A percentile compares a stretch with the other conserved stretches of the same genome.
phyloP scores from a whole-genome alignment of 768 basidiomycete genomes.

The Floccularia luteovirens region DNA sequence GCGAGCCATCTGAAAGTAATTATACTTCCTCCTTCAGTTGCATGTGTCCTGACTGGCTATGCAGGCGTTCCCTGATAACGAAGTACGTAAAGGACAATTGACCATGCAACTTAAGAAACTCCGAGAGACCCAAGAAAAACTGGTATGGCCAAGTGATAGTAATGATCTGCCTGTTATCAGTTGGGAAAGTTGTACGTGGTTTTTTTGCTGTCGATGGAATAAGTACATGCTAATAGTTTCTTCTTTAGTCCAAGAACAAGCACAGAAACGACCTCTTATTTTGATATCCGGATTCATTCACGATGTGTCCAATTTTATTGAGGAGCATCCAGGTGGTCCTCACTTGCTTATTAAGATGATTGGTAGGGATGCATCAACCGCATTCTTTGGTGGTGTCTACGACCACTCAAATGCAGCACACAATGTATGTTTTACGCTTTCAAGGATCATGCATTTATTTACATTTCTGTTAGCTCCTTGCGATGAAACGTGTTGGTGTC shows the following conservation, averaged over 20 bases:
- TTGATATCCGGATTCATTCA: slow-evolving; percentile 92
- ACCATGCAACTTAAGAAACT: slow-evolving; percentile 93
- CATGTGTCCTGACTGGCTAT: slow-evolving; percentile 1
- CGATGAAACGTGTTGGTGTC: slow-evolving; percentile 61
- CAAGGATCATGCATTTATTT: not conserved
- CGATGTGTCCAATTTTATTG: slow-evolving; percentile 76
- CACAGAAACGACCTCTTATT: slow-evolving; percentile 72
- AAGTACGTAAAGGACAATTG: slow-evolving; percentile 79
- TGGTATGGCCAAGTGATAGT: slow-evolving; percentile 74
- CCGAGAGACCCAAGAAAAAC: slow-evolving; percentile 64
- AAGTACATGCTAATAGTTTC: slow-evolving; percentile 3
- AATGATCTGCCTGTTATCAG: slow-evolving; percentile 73
- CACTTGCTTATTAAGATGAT: slow-evolving; percentile 79
- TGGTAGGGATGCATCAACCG: slow-evolving; percentile 87
- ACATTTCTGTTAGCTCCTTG: slow-evolving; percentile 31
- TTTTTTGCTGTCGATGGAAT: not conserved
- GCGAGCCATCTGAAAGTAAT: slow-evolving; percentile 67
- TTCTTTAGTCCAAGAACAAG: slow-evolving; percentile 65
- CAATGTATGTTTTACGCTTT: slow-evolving; percentile 42
- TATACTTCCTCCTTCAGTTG: not conserved
- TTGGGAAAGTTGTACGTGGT: slow-evolving; percentile 76
- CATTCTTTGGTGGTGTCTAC: slow-evolving; percentile 91
- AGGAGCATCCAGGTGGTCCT: slow-evolving; percentile 89
- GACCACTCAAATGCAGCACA: slow-evolving; percentile 87
- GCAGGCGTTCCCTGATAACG: slow-evolving; percentile 46